A percentile compares a stretch with the other conserved stretches of the same genome.
phyloP scores from a whole-genome alignment of 2,329 filamentous ascomycete species.

The Aaosphaeria pasadenensis region DNA sequence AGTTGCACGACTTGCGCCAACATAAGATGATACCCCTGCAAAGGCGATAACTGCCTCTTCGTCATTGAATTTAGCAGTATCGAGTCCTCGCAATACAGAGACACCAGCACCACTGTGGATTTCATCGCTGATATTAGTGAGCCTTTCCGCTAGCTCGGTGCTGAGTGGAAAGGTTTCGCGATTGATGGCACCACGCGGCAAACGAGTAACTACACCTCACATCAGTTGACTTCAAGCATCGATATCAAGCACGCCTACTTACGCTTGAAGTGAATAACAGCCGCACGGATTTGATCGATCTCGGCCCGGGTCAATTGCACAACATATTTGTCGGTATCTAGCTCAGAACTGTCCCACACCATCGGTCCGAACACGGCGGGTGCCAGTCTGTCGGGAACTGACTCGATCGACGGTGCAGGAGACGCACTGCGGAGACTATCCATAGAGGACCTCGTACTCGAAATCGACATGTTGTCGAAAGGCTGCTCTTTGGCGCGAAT shows the following conservation, averaged over 20 bases:
- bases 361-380: constrained; percentile 27
- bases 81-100: constrained; percentile 30
- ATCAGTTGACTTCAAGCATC: constrained; percentile 1
- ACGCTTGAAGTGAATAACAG: constrained; percentile 32
- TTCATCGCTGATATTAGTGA: constrained; percentile 23
- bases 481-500: background rate
- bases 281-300: constrained; percentile 27
- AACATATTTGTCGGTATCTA: constrained; percentile 25
- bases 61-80: constrained; percentile 31
- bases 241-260: constrained; percentile 3
- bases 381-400: constrained; percentile 27
- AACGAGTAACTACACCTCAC: constrained; percentile 12
- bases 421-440: constrained; percentile 27
- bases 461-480: constrained; percentile 18
- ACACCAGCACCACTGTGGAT: constrained; percentile 28
- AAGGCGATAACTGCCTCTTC: constrained; percentile 37
- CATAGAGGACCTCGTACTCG: constrained; percentile 27
- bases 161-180: constrained; percentile 23
- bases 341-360: constrained; percentile 30
- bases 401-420: constrained; percentile 14
- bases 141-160: constrained; percentile 18
- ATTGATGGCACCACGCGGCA: constrained; percentile 17
- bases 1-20: constrained; percentile 29
- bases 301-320: constrained; percentile 21
- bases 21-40: constrained; percentile 29